A percentile compares a stretch with the other conserved stretches of the same genome.
phyloP scores from a whole-genome alignment of 805 yeast genomes.

The Maudiozyma saulgeensis region DNA sequence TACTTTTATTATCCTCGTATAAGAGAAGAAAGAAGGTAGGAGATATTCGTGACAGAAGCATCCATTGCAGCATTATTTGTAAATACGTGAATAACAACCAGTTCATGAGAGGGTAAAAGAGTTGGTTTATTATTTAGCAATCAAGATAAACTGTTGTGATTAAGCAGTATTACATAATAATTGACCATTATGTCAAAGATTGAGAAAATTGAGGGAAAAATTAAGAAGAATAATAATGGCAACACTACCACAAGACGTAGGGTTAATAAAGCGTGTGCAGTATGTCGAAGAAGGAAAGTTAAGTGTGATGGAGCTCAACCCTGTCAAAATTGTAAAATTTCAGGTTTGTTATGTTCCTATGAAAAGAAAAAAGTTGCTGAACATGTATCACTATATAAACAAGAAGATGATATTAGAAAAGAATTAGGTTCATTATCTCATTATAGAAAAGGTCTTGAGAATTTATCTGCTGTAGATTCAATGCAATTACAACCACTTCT shows the following conservation, averaged over 20 bases:
- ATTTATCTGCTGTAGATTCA: background rate
- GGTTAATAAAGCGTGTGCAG: conserved; percentile 39
- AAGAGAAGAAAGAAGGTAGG: too few species aligned
- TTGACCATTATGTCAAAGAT: background rate
- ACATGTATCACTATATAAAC: conserved; percentile 2
- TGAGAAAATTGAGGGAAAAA: background rate
- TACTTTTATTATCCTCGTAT: too few species aligned
- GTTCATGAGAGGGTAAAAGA: too few species aligned
- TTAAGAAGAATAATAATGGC: background rate
- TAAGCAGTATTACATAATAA: too few species aligned
- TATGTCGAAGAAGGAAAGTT: conserved; percentile 46
- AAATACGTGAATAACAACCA: too few species aligned
- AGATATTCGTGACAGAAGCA: too few species aligned
- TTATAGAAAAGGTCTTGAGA: conserved; percentile 2
- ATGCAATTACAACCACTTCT: conserved; percentile 2
- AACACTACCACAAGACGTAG: background rate
- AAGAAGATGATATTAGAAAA: conserved; percentile 5
- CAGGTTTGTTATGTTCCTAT: conserved; percentile 7
- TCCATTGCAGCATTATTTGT: too few species aligned
- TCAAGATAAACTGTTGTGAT: too few species aligned
- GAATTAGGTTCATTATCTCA: conserved; percentile 4
- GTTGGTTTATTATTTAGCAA: too few species aligned
- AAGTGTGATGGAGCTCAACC: conserved; percentile 49
- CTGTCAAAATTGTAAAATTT: conserved; percentile 35
- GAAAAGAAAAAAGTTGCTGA: background rate